Evolutionary conservation across 2,329 filamentous ascomycete species (phyloP), one percentile per base, ranked within the genome.

Genomic region (Nothopassalora personata): DNA sequence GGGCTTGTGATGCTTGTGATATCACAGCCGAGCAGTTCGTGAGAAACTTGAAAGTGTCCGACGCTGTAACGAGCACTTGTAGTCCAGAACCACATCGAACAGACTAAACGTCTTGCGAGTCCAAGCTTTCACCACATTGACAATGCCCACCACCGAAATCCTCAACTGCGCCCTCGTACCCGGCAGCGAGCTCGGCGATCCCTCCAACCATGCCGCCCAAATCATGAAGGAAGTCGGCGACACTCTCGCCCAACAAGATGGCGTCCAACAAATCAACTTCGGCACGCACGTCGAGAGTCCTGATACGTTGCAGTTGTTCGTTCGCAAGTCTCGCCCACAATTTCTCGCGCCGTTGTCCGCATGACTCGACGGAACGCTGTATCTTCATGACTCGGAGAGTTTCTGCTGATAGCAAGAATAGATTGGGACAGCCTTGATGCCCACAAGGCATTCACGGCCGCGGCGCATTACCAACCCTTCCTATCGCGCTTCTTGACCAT

Each of bases 361-460:
- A 31, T 31, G 19, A 39, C 23, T 11, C 36, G 30, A 13, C 23
- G 23, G 23, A 23, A 23, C 23, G 23, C 3, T 23, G 23, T 23
- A 23, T 23, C 23, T 23, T 23, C 23, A 23, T 23, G 23, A 23
- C 23, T 23, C 23, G 23, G 3, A 23, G 23, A 23, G 23, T 23
- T 23, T 23, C 23, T n/a, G 58, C 48, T 60, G 53, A 56, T 48
- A 43, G 23, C 34, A 47, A 7, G 7, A 28, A 53, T 56, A 80
- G 78, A 76, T 36, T 82, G 79, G 80, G 72, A 75, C 19, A 68
- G 62, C 33, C 51, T 77, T 36, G 63, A 70, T 19, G 33, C 66
- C 6, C 77, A 81, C 71, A 60, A 73, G 46, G 57, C 64, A 28
- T 81, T 81, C 70, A 72, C 72, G 50, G 48, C 62, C 2, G 68